These are phyloP conservation scores for Purpureocillium lavendulum DNA, from an alignment of 2,329 filamentous ascomycete species.

Conservation along the genomic window DNA sequence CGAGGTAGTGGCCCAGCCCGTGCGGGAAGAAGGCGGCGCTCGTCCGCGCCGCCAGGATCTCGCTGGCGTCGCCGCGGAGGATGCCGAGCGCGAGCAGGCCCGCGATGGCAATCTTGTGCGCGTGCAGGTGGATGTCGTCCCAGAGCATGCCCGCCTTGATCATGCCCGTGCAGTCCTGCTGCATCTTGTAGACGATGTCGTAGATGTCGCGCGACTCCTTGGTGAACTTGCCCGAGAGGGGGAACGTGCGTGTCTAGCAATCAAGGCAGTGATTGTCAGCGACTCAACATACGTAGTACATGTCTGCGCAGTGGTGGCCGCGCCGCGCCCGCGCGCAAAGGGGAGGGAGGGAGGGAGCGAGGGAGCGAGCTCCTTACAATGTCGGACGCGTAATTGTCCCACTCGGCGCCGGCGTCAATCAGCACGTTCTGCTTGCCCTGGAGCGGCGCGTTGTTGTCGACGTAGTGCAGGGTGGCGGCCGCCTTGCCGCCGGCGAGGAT, in stretches of 20 bases:
- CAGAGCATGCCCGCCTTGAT: constrained; percentile 69
- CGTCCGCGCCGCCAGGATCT: constrained; percentile 70
- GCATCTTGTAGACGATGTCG: constrained; percentile 80
- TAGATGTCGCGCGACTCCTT: constrained; percentile 68
- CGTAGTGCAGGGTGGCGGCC: constrained; percentile 82
- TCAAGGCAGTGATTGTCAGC: too few relatives aligned
- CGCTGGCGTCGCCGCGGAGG: constrained; percentile 56
- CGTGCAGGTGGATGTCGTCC: constrained; percentile 73
- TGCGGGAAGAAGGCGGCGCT: constrained; percentile 89
- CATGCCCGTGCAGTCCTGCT: constrained; percentile 64
- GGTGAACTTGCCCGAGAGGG: constrained; percentile 64
- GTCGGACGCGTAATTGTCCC: constrained; percentile 62
- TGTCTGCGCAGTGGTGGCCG: too few relatives aligned
- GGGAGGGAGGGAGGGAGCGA: background rate
- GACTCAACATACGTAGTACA: too few relatives aligned
- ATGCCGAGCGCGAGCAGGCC: constrained; percentile 72
- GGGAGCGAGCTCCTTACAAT: too few relatives aligned
- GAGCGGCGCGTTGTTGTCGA: constrained; percentile 66
- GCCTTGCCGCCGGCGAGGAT: constrained; percentile 77
- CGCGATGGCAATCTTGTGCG: constrained; percentile 74
- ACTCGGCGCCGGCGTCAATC: constrained; percentile 76
- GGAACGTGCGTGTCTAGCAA: constrained; percentile 77
- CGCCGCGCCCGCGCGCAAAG: too few relatives aligned
- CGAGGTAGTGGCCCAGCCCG: constrained; percentile 82
- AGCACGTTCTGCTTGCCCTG: constrained; percentile 69